Evolutionary conservation across 1,284 basidiomycete genomes (phyloP), one percentile per base, ranked within the genome.

Genomic region (Cystobasidium sp.): DNA sequence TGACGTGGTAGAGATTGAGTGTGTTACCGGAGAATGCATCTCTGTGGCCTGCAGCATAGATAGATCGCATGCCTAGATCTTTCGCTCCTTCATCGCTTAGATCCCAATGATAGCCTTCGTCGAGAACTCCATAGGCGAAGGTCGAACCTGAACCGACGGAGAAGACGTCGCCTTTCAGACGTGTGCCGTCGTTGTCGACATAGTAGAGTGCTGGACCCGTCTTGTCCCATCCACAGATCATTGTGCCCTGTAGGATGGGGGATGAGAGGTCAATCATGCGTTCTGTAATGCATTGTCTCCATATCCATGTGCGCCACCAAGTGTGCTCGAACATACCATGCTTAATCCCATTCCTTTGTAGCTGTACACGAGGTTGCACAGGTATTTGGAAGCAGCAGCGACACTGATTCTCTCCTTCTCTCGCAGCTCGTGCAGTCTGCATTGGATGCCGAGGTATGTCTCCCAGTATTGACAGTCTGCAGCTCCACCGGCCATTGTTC

Each of bases 171-270:
- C 97, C 96, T 82, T 96, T 97, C 70, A 99, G 85, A 31, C 97
- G 90, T 10, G 93, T 92, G 49, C 97, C 97, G 78, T 99, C 97
- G 16, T 93, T 96, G 84, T 99, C 97, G 72, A 99, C 97, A 83
- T 99, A 99, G 85, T 95, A 99, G 47, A 99, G 86, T 14, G 93
- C 89, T n/a, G 96, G 96, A 0, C 97, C 96, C 10, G 96, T 97
- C 87, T 98, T 99, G 85, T 99, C 97, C 95, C 96, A 99, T 39
- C 97, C 97, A 80, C 95, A 98, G 78, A 99, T 97, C 97, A 99
- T 99, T 1, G 97, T 99, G 73, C 97, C 97, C 93, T 65, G 43
- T 18, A 43, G 9, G 9, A 49, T 31, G 46, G n/a, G 16, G 43
- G 5, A 51, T 43, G 53, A 18, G 43, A 49, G 44, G n/a, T n/a